Evolutionary conservation across 331 rosid genomes (phyloP).

Genomic region (Erythrophleum ivorense): DNA sequence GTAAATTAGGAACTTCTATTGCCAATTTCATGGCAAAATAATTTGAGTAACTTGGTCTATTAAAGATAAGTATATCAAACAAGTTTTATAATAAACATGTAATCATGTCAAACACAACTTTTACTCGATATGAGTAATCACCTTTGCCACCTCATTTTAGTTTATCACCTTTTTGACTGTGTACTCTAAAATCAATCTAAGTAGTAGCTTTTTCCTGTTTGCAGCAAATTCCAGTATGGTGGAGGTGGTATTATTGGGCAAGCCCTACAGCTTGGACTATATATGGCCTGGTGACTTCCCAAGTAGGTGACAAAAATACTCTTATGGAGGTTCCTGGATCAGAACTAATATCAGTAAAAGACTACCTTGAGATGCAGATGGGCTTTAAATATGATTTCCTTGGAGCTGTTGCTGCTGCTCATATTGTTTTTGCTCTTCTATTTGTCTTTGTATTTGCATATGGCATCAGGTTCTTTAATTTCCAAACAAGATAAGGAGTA

Average conservation of each 20-base stretch:
- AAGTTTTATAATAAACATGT: not conserved
- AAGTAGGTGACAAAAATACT: constrained; percentile 52
- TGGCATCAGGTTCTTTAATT: constrained; percentile 31
- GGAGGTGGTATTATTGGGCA: constrained; percentile 70
- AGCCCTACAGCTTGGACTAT: constrained; percentile 65
- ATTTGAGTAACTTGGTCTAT: not conserved
- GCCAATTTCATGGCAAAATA: too few relatives aligned
- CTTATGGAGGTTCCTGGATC: constrained; percentile 32
- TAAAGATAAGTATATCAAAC: too few relatives aligned
- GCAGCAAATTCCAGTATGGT: constrained; percentile 60
- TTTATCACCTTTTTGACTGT: not conserved
- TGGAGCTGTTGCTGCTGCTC: constrained; percentile 11
- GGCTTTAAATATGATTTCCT: constrained; percentile 24
- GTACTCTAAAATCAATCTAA: not conserved
- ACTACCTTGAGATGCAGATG: constrained; percentile 19
- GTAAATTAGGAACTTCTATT: not conserved
- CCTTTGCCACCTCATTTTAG: not conserved
- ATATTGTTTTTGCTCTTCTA: not conserved
- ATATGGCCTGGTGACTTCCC: constrained; percentile 63
- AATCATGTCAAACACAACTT: not conserved
- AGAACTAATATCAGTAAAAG: not conserved
- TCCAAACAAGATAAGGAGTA: constrained; percentile 18
- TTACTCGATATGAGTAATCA: not conserved
- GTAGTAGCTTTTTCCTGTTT: not conserved
- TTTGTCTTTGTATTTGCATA: constrained; percentile 29